Percentiles rank a stretch among this genome's conserved stretches.
Evolutionary conservation across 768 basidiomycete species (phyloP).

Genomic region (Auricularia sp.): DNA sequence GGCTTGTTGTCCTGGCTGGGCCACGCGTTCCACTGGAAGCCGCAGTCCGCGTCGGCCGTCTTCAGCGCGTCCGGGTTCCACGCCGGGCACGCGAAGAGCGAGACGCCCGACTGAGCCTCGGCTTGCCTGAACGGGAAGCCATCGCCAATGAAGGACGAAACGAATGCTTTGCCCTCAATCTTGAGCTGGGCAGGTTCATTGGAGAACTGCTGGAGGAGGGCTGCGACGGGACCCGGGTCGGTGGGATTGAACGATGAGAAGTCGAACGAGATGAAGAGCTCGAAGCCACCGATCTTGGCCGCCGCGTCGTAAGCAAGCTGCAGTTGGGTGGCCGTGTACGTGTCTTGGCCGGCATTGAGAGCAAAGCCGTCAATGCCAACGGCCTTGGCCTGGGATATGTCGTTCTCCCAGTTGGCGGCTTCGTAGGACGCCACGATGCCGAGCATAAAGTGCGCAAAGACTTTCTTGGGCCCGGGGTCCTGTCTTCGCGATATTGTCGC

Average conservation of each 20-base stretch:
- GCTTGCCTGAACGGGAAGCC: background rate
- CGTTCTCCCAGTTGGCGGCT: slow-evolving; percentile 9
- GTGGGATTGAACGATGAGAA: slow-evolving; percentile 3
- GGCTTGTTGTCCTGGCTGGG: background rate
- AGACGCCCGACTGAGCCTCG: slow-evolving; percentile 8
- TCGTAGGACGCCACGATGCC: slow-evolving; percentile 14
- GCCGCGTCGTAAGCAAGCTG: slow-evolving; percentile 12
- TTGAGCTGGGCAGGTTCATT: slow-evolving; percentile 11
- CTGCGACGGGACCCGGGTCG: slow-evolving; percentile 8
- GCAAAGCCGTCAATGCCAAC: slow-evolving; percentile 13
- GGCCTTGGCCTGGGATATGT: slow-evolving; percentile 11
- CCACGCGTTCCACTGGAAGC: slow-evolving; percentile 1
- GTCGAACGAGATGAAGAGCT: slow-evolving; percentile 14
- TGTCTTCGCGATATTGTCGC: too few relatives aligned
- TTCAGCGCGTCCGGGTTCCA: slow-evolving; percentile 10
- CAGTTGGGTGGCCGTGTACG: slow-evolving; percentile 14
- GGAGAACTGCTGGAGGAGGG: slow-evolving; percentile 11
- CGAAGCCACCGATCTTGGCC: slow-evolving; percentile 5
- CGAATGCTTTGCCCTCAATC: slow-evolving; percentile 10
- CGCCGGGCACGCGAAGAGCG: slow-evolving; percentile 14
- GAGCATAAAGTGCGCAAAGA: slow-evolving; percentile 17
- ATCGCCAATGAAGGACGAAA: slow-evolving; percentile 17
- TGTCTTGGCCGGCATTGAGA: slow-evolving; percentile 16
- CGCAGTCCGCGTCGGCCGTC: background rate
- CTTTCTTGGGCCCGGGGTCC: slow-evolving; percentile 4